phyloP scores from a whole-genome alignment of 1,139 yeast species.

The Blastobotrys serpentis region DNA sequence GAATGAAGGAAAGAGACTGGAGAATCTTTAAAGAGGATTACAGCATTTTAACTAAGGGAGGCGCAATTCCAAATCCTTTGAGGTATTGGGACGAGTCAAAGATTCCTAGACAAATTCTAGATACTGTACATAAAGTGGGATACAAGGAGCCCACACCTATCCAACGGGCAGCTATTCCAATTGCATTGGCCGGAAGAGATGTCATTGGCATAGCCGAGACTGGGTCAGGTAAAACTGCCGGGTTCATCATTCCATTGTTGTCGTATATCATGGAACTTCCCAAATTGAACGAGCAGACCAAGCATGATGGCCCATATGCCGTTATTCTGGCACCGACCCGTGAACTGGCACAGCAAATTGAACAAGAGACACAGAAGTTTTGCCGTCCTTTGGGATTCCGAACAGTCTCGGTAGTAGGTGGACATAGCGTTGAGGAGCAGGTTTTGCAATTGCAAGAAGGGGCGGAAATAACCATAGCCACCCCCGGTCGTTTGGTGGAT shows the following conservation, averaged over 20 bases:
- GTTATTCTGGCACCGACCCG: conserved; percentile 87
- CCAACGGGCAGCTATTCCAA: conserved; percentile 84
- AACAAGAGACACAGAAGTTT: conserved; percentile 60
- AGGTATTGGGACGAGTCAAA: conserved; percentile 68
- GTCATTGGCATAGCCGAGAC: conserved; percentile 92
- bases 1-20: conserved; percentile 88
- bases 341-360: conserved; percentile 87
- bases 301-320: conserved; percentile 60
- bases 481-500: conserved; percentile 89
- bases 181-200: conserved; percentile 60
- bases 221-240: conserved; percentile 92
- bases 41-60: conserved; percentile 60
- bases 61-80: conserved; percentile 56
- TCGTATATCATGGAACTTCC: conserved; percentile 55
- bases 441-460: conserved; percentile 59
- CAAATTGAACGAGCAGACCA: conserved; percentile 40
- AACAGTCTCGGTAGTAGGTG: conserved; percentile 80
- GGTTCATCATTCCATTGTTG: conserved; percentile 74
- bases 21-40: conserved; percentile 79
- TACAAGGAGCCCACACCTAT: conserved; percentile 78
- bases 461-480: conserved; percentile 82
- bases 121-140: conserved; percentile 44
- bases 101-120: conserved; percentile 47
- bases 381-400: conserved; percentile 45
- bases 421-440: conserved; percentile 79